Percentiles rank a stretch among this genome's conserved stretches.
phyloP scores from a whole-genome alignment of 352 stramenopile genomes.

The Globisporangium barbulae region DNA sequence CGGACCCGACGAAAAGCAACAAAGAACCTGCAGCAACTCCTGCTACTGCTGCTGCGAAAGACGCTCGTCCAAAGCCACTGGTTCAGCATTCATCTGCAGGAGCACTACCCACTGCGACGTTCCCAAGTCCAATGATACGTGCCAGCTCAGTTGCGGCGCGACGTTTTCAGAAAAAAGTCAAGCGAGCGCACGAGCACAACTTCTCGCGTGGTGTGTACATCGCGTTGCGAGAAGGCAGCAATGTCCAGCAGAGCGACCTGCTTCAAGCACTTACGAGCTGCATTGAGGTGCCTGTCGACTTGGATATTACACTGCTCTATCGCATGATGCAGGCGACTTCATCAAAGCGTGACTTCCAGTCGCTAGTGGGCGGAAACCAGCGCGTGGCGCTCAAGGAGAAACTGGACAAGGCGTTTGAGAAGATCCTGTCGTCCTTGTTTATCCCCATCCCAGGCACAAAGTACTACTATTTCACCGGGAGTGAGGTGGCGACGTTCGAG shows the following conservation, averaged over 20 bases:
- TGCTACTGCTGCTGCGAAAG: slow-evolving; percentile 17
- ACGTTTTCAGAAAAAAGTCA: slow-evolving; percentile 80
- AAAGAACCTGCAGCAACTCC: slow-evolving; percentile 22
- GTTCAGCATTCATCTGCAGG: slow-evolving; percentile 16
- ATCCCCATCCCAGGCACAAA: slow-evolving; percentile 66
- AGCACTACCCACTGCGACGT: slow-evolving; percentile 1
- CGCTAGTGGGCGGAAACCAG: slow-evolving; percentile 39
- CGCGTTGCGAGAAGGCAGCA: slow-evolving; percentile 63
- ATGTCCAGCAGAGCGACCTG: slow-evolving; percentile 81
- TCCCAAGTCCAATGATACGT: slow-evolving; percentile 14
- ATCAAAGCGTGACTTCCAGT: slow-evolving; percentile 16
- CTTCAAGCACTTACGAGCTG: slow-evolving; percentile 85
- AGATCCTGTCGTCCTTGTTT: slow-evolving; percentile 58
- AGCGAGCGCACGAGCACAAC: slow-evolving; percentile 84
- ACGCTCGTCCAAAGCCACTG: slow-evolving; percentile 20
- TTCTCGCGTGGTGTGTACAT: slow-evolving; percentile 88
- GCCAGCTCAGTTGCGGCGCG: slow-evolving; percentile 33
- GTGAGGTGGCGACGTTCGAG: slow-evolving; percentile 50
- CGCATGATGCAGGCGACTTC: slow-evolving; percentile 65
- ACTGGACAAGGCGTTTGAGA: slow-evolving; percentile 71
- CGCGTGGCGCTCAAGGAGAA: slow-evolving; percentile 53
- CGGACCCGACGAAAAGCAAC: slow-evolving; percentile 14
- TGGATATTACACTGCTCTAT: slow-evolving; percentile 87
- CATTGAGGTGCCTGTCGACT: slow-evolving; percentile 77
- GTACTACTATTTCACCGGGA: slow-evolving; percentile 84